A percentile compares a stretch with the other conserved stretches of the same genome.
Evolutionary conservation across 768 basidiomycete genomes (phyloP).

Genomic region (Lentinula guzmanii): DNA sequence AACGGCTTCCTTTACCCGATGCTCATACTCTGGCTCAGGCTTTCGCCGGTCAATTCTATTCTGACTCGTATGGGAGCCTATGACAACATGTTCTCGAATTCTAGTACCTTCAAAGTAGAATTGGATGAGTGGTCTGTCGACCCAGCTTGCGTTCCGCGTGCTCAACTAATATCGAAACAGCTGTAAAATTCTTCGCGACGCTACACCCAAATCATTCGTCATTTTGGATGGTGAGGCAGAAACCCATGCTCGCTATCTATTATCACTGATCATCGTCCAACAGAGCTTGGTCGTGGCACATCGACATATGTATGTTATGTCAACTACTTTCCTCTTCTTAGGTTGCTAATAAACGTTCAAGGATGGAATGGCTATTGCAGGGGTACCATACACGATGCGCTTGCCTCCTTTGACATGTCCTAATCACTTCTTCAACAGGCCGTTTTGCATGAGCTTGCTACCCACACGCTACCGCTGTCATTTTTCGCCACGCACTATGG

Average conservation of each 20-base stretch:
- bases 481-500: constrained; percentile 99
- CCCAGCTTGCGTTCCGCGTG: neutral
- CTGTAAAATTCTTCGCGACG: constrained; percentile 89
- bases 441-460: constrained; percentile 91
- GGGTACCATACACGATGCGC: constrained; percentile 35
- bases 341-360: constrained; percentile 21
- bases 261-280: constrained; percentile 10
- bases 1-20: constrained; percentile 4
- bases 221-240: constrained; percentile 80
- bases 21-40: constrained; percentile 28
- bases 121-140: constrained; percentile 83
- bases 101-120: constrained; percentile 98
- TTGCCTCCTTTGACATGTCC: neutral
- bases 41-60: constrained; percentile 88
- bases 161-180: constrained; percentile 28
- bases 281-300: constrained; percentile 92
- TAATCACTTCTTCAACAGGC: constrained; percentile 38
- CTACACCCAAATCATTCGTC: constrained; percentile 89
- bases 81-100: constrained; percentile 92
- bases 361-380: constrained; percentile 99
- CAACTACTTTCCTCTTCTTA: neutral
- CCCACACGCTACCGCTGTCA: constrained; percentile 82
- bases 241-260: neutral
- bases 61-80: constrained; percentile 98
- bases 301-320: constrained; percentile 71